Evolutionary conservation across 176 grass and related monocot species (phyloP).

Genomic region (Melocanna baccifera): DNA sequence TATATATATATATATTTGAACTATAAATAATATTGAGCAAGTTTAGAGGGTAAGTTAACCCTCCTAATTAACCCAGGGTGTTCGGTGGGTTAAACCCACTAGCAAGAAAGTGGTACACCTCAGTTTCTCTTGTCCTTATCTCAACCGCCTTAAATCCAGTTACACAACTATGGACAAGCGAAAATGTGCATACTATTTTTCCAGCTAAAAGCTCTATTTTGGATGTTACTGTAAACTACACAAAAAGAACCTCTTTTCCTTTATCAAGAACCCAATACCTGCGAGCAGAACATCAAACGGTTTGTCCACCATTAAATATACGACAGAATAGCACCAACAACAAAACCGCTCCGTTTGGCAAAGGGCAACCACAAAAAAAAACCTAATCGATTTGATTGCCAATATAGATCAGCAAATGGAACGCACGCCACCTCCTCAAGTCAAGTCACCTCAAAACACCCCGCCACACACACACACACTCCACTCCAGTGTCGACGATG

Average conservation of each 20-base stretch:
- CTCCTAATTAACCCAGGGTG: no score
- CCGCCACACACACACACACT: no score
- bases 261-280: background rate
- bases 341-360: background rate
- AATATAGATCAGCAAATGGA: conserved; percentile 35
- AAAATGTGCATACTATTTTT: background rate
- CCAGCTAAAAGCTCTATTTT: background rate
- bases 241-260: background rate
- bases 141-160: background rate
- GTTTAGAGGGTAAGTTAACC: no score
- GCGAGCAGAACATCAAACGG: background rate
- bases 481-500: background rate
- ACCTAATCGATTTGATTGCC: conserved; percentile 3
- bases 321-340: background rate
- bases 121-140: background rate
- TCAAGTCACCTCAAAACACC: background rate
- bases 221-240: no score
- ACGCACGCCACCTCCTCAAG: background rate
- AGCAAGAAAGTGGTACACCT: background rate
- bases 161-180: background rate
- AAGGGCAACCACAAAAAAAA: background rate
- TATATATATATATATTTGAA: no score
- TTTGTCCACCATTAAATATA: background rate
- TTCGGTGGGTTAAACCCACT: no score
- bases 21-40: no score